Evolutionary conservation across 202 grass and related monocot species (phyloP).

Genomic region (Bolboschoenoplectus hybrid): DNA sequence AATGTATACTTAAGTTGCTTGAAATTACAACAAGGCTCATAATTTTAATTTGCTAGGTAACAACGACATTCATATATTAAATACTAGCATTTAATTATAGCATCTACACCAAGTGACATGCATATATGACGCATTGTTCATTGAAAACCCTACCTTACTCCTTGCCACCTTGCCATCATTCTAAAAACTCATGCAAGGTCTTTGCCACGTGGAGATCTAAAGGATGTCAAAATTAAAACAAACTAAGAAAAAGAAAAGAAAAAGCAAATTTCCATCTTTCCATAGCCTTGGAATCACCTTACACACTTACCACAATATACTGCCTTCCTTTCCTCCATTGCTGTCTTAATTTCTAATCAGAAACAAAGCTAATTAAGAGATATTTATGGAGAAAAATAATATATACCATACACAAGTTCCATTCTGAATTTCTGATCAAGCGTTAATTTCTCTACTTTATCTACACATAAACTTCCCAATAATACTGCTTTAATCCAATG

Average conservation of each 20-base stretch:
- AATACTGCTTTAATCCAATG: slow-evolving; percentile 10
- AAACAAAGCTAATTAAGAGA: slow-evolving; percentile 10
- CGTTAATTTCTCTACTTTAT: slow-evolving; percentile 26
- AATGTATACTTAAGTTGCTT: neutral
- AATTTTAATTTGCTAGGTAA: neutral
- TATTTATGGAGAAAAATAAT: slow-evolving; percentile 11
- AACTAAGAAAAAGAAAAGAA: neutral
- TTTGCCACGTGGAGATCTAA: slow-evolving; percentile 36
- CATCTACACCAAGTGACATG: slow-evolving; percentile 14
- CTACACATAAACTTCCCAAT: slow-evolving; percentile 15
- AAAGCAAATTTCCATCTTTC: slow-evolving; percentile 22
- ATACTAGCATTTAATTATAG: slow-evolving; percentile 26
- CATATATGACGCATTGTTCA: slow-evolving; percentile 23
- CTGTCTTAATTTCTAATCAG: slow-evolving; percentile 4
- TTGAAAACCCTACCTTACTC: slow-evolving; percentile 24
- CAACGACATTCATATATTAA: neutral
- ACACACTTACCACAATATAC: neutral
- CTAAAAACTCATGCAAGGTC: slow-evolving; percentile 32
- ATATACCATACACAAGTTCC: neutral
- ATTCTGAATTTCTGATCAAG: slow-evolving; percentile 11
- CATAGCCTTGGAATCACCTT: slow-evolving; percentile 18
- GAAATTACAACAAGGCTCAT: neutral
- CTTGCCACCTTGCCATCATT: slow-evolving; percentile 39
- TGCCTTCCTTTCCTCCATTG: slow-evolving; percentile 4
- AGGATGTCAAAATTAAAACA: neutral